Conservation (phyloP, 2,329 filamentous ascomycete species). For the Penicillium rolfsii region DNA sequence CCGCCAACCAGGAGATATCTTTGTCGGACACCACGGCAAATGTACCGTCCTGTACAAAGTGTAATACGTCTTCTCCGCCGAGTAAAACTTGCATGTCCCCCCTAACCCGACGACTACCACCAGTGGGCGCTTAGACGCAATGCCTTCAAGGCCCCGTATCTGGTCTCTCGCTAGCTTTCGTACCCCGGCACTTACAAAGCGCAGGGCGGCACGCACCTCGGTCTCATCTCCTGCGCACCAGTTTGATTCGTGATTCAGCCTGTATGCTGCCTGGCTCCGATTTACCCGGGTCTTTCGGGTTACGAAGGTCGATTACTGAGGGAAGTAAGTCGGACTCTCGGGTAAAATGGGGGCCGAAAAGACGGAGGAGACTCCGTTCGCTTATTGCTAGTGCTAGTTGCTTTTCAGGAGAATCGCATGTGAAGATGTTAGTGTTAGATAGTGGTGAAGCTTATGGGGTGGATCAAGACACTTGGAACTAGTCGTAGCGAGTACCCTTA, state of each 20-base stretch:
- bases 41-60: neutral
- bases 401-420: neutral
- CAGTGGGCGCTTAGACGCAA: neutral
- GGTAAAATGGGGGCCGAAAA: neutral
- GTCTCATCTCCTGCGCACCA: neutral
- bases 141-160: conserved; percentile 1
- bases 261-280: neutral
- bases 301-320: neutral
- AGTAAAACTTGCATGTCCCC: neutral
- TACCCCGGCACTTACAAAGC: neutral
- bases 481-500: neutral
- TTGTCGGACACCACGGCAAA: neutral
- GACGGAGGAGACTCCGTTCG: neutral
- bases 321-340: no score
- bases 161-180: neutral
- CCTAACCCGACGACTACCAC: neutral
- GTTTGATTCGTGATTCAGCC: neutral
- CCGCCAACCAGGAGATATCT: neutral
- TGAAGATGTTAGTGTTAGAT: neutral
- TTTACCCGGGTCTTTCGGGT: neutral
- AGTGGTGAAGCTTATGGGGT: neutral
- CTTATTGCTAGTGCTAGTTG: neutral
- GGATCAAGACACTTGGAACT: neutral
- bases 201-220: neutral
- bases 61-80: neutral